A percentile compares a stretch with the other conserved stretches of the same genome.
Evolutionary conservation across 2,329 filamentous ascomycete species (phyloP).

Genomic region (Didymellaceae sp.): DNA sequence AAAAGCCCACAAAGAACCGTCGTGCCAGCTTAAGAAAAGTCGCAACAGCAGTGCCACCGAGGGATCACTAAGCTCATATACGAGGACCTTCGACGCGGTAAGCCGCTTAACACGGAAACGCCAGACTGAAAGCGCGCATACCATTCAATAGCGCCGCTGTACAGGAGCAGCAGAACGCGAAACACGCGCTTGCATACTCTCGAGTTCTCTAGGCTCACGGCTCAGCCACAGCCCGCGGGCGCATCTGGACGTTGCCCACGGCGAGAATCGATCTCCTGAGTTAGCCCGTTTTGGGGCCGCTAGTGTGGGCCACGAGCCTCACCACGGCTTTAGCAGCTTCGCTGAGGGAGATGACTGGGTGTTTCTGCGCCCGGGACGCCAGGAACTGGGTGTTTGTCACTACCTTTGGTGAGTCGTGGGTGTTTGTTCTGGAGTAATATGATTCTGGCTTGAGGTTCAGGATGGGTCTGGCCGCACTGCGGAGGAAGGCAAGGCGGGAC

Average conservation of each 20-base stretch:
- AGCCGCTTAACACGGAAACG: conserved; percentile 21
- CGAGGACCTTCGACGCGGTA: conserved; percentile 10
- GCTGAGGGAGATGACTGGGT: background rate
- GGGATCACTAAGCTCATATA: conserved; percentile 30
- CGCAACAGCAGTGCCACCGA: background rate
- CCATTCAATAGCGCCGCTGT: conserved; percentile 13
- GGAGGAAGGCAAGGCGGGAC: conserved; percentile 1
- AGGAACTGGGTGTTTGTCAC: conserved; percentile 1
- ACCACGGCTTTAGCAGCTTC: conserved; percentile 7
- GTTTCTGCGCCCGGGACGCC: background rate
- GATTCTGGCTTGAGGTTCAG: too few relatives aligned
- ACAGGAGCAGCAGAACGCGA: conserved; percentile 7
- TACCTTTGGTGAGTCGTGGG: background rate
- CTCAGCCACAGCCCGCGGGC: conserved; percentile 30
- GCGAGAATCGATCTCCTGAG: conserved; percentile 17
- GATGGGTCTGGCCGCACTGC: background rate
- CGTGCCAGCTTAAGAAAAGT: conserved; percentile 1
- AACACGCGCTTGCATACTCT: conserved; percentile 13
- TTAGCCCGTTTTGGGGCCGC: conserved; percentile 2
- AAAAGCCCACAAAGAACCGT: conserved; percentile 14
- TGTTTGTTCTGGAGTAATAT: background rate
- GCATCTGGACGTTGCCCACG: conserved; percentile 20
- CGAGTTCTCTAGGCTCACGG: background rate
- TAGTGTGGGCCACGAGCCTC: conserved; percentile 18
- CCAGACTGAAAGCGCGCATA: conserved; percentile 11